Conservation (phyloP, 1,139 yeast species). For the Diutina neorugosa region DNA sequence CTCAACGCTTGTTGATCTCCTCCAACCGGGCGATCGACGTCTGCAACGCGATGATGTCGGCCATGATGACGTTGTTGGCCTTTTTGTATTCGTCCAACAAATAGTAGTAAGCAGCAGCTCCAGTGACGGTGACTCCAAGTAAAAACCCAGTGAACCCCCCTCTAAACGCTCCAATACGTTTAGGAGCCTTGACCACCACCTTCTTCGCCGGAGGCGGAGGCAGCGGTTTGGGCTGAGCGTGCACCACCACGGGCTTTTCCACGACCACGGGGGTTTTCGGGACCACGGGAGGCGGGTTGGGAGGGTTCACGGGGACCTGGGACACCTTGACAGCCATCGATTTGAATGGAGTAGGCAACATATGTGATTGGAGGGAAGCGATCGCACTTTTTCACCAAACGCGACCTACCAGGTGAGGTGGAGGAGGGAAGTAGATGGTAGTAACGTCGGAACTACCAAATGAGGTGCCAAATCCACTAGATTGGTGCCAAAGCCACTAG, state of each 20-base stretch:
- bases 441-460: too few relatives aligned
- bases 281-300: neutral
- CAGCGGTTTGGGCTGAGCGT: neutral
- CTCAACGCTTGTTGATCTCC: conserved; percentile 26
- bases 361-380: neutral
- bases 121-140: conserved; percentile 64
- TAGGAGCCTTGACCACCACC: conserved; percentile 11
- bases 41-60: conserved; percentile 64
- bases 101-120: conserved; percentile 67
- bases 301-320: neutral
- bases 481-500: too few relatives aligned
- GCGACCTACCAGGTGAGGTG: neutral
- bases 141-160: conserved; percentile 69
- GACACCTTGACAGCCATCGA: neutral
- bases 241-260: conserved; percentile 3
- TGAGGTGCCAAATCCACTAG: too few relatives aligned
- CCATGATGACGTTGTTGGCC: conserved; percentile 59
- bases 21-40: conserved; percentile 58
- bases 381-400: neutral
- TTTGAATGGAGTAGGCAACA: neutral
- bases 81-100: conserved; percentile 66
- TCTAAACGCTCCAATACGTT: conserved; percentile 46
- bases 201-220: neutral
- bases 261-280: neutral
- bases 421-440: neutral